Conservation (phyloP, 208 protist species). For the Trypanosomatidae sp. region DNA sequence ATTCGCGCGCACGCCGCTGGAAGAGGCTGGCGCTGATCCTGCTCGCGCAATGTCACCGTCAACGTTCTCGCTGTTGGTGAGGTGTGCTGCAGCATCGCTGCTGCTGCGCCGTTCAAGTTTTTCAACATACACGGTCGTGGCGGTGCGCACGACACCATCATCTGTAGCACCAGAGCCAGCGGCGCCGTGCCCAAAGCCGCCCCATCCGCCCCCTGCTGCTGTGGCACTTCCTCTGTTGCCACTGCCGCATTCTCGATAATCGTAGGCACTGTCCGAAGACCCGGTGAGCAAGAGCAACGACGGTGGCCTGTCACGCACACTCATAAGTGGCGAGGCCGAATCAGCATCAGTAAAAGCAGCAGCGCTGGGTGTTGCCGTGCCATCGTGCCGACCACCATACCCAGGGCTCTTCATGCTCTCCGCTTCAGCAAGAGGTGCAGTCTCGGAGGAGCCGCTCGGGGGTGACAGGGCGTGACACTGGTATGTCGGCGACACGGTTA, state of each 20-base stretch:
- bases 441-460: background rate
- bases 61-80: background rate
- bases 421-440: conserved; percentile 6
- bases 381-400: background rate
- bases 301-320: conserved; percentile 6
- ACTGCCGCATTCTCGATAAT: background rate
- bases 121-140: background rate
- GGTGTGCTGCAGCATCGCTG: background rate
- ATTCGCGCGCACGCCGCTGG: background rate
- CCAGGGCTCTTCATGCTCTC: background rate
- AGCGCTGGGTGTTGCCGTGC: background rate
- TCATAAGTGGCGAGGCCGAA: background rate
- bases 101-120: background rate
- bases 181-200: background rate
- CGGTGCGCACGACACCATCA: conserved; percentile 2
- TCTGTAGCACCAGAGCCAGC: background rate
- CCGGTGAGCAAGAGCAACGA: conserved; percentile 21
- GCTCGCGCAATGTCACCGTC: background rate
- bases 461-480: background rate
- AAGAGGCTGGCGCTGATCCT: background rate
- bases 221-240: background rate
- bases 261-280: background rate
- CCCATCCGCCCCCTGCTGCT: background rate
- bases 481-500: background rate
- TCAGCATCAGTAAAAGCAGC: background rate